Percentiles rank a stretch among this genome's conserved stretches.
Conservation (phyloP, 2,329 filamentous ascomycete species). For the Dothideomycetidae sp. region DNA sequence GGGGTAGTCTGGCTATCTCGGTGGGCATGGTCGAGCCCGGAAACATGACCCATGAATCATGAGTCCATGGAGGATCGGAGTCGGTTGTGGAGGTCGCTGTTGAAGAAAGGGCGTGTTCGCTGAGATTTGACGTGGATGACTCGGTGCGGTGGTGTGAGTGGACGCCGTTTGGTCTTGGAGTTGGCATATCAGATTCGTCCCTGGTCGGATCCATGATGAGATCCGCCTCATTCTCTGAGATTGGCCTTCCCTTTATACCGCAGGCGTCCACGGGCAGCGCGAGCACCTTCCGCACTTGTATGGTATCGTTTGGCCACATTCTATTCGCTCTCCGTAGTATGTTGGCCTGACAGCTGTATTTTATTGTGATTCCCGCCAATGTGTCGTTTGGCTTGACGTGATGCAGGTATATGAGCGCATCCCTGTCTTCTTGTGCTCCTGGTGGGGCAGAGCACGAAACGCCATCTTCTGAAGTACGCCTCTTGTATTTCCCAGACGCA, state of each 20-base stretch:
- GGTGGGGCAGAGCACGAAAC: conserved; percentile 33
- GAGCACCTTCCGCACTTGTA: conserved; percentile 69
- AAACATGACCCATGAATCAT: conserved; percentile 78
- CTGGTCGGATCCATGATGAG: conserved; percentile 3
- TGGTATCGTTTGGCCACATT: conserved; percentile 85
- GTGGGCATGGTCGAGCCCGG: conserved; percentile 57
- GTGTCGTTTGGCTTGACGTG: conserved; percentile 72
- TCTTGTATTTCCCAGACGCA: conserved; percentile 41
- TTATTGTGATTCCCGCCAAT: conserved; percentile 77
- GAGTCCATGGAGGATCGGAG: conserved; percentile 60
- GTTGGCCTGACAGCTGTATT: conserved; percentile 74
- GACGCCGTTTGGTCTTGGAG: conserved; percentile 11
- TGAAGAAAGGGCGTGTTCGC: conserved; percentile 22
- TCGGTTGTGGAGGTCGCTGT: conserved; percentile 30
- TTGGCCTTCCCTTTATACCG: conserved; percentile 57
- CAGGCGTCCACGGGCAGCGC: conserved; percentile 83
- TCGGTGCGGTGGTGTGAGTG: conserved; percentile 15
- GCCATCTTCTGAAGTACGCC: conserved; percentile 53
- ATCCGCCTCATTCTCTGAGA: conserved; percentile 23
- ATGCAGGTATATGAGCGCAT: conserved; percentile 83
- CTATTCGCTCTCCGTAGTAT: conserved; percentile 77
- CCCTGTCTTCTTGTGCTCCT: conserved; percentile 47
- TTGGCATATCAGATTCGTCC: conserved; percentile 6
- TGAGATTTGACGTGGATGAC: conserved; percentile 24
- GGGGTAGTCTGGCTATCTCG: conserved; percentile 73